phyloP scores from a whole-genome alignment of 805 yeast genomes.

The Sugiyamaella boreocaroliniensis region DNA sequence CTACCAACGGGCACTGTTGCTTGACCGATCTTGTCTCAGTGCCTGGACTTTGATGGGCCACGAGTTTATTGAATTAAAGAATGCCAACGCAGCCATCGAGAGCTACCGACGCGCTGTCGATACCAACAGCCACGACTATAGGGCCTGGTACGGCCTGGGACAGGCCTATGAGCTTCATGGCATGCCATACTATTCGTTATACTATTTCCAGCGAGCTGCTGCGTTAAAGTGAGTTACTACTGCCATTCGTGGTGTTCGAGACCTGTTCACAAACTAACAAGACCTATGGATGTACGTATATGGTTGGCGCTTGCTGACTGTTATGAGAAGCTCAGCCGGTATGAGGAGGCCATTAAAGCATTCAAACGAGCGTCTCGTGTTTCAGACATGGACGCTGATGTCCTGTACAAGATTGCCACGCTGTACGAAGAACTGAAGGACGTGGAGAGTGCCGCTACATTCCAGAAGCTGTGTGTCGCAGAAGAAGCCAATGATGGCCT shows the following conservation, averaged over 20 bases:
- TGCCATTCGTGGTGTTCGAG: background rate
- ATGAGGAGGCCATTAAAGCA: slow-evolving; percentile 68
- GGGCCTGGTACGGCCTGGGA: slow-evolving; percentile 98
- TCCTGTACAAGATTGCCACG: slow-evolving; percentile 60
- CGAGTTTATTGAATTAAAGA: slow-evolving; percentile 92
- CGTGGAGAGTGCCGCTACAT: slow-evolving; percentile 45
- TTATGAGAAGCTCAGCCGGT: slow-evolving; percentile 68
- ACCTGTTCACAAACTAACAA: background rate
- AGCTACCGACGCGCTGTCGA: slow-evolving; percentile 90
- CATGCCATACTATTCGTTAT: slow-evolving; percentile 87
- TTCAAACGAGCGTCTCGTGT: slow-evolving; percentile 69
- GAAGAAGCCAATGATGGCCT: slow-evolving; percentile 59
- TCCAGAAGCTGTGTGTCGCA: slow-evolving; percentile 59
- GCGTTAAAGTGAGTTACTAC: slow-evolving; percentile 44
- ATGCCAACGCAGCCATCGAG: slow-evolving; percentile 96
- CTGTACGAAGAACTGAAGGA: slow-evolving; percentile 56
- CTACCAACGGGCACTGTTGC: slow-evolving; percentile 78
- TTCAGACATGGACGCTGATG: slow-evolving; percentile 47
- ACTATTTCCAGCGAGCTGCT: slow-evolving; percentile 88
- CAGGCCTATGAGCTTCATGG: slow-evolving; percentile 96
- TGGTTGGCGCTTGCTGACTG: slow-evolving; percentile 95
- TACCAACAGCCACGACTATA: slow-evolving; percentile 76
- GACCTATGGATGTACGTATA: slow-evolving; percentile 82
- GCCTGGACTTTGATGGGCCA: slow-evolving; percentile 99
- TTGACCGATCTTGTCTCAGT: slow-evolving; percentile 71